A percentile compares a stretch with the other conserved stretches of the same genome.
Evolutionary conservation across 192 early-diverging fungal species (phyloP).

Genomic region (Kappamyces sp.): DNA sequence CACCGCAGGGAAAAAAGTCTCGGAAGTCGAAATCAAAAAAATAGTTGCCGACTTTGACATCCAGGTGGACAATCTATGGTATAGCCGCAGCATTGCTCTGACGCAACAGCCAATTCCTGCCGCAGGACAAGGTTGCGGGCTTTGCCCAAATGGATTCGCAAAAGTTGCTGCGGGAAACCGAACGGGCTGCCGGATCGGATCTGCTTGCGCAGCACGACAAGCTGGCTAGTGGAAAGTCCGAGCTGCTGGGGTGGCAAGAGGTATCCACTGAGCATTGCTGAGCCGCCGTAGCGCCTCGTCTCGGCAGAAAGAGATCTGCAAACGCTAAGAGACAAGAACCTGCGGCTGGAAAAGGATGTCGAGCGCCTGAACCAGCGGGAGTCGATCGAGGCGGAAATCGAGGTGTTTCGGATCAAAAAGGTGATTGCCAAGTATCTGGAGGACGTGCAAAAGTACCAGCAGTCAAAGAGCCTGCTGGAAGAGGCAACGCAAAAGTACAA

Average conservation of each 20-base stretch:
- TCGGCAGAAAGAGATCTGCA: slow-evolving; percentile 54
- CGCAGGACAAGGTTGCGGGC: slow-evolving; percentile 89
- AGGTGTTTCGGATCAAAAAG: slow-evolving; percentile 54
- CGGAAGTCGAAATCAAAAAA: slow-evolving; percentile 61
- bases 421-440: slow-evolving; percentile 57
- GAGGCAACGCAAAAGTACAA: slow-evolving; percentile 3
- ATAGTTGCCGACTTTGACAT: slow-evolving; percentile 63
- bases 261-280: slow-evolving; percentile 15
- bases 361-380: slow-evolving; percentile 66
- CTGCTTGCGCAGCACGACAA: slow-evolving; percentile 61
- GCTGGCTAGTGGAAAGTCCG: slow-evolving; percentile 44
- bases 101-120: slow-evolving; percentile 79
- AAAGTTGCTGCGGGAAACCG: slow-evolving; percentile 76
- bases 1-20: slow-evolving; percentile 44
- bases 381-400: slow-evolving; percentile 54
- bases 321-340: slow-evolving; percentile 62
- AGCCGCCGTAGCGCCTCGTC: slow-evolving; percentile 27
- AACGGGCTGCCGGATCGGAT: slow-evolving; percentile 73
- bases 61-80: slow-evolving; percentile 96
- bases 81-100: slow-evolving; percentile 10
- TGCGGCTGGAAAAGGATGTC: slow-evolving; percentile 71
- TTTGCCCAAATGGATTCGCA: slow-evolving; percentile 83
- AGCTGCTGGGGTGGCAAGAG: slow-evolving; percentile 26
- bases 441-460: slow-evolving; percentile 43
- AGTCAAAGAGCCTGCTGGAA: slow-evolving; percentile 13